phyloP scores from a whole-genome alignment of 768 basidiomycete species.

The Auriscalpium vulgare region DNA sequence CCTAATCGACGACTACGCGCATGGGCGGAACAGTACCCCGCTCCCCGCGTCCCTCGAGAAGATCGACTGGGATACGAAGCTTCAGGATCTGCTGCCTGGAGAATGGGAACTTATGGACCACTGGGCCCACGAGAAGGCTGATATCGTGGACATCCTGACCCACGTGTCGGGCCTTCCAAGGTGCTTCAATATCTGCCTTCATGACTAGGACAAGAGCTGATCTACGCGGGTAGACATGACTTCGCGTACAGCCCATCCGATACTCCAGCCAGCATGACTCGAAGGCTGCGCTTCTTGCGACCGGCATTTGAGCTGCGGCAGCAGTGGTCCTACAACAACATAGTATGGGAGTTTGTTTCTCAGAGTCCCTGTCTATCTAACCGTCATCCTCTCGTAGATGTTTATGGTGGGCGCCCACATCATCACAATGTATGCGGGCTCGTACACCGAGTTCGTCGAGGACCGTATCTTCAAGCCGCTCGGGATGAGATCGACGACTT shows the following conservation, averaged over 20 bases:
- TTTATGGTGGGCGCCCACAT: slow-evolving; percentile 28
- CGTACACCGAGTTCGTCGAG: slow-evolving; percentile 32
- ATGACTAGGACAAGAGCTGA: not conserved
- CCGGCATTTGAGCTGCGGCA: slow-evolving; percentile 30
- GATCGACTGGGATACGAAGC: slow-evolving; percentile 4
- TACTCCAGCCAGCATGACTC: slow-evolving; percentile 3
- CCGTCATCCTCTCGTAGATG: slow-evolving; percentile 23
- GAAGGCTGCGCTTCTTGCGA: slow-evolving; percentile 21
- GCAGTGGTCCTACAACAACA: slow-evolving; percentile 31
- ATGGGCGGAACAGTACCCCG: slow-evolving; percentile 2
- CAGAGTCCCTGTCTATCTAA: too few species aligned
- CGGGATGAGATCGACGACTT: slow-evolving; percentile 33
- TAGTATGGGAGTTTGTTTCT: slow-evolving; percentile 10
- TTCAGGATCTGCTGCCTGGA: not conserved
- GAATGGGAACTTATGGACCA: slow-evolving; percentile 30
- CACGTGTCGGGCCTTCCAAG: slow-evolving; percentile 27
- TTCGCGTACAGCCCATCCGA: not conserved
- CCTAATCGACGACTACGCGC: slow-evolving; percentile 5
- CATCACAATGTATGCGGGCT: slow-evolving; percentile 24
- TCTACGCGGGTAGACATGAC: slow-evolving; percentile 3
- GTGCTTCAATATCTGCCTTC: slow-evolving; percentile 4
- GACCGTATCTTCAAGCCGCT: slow-evolving; percentile 33
- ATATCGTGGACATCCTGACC: slow-evolving; percentile 24
- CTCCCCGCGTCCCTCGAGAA: not conserved
- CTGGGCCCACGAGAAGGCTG: slow-evolving; percentile 24